A percentile compares a stretch with the other conserved stretches of the same genome.
Conservation (phyloP, 169 alveolate species). For the Cryptosporidium andersoni region DNA sequence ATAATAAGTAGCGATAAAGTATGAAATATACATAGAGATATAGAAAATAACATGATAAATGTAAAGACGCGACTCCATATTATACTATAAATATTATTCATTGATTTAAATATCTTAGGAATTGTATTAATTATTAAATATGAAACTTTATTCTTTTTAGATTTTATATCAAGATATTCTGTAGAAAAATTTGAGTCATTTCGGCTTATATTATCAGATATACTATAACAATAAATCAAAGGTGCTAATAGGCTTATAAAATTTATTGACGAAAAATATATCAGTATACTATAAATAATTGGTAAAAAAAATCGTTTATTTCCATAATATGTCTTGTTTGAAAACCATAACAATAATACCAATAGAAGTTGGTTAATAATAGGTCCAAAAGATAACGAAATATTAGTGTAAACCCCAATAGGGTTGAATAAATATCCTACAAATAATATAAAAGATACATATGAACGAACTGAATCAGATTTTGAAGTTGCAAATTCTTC, state of each 20-base stretch:
- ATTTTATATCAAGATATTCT: too few relatives aligned
- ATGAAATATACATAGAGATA: slow-evolving; percentile 11
- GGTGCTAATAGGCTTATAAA: slow-evolving; percentile 7
- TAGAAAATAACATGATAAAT: neutral
- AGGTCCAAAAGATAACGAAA: slow-evolving; percentile 23
- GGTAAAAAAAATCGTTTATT: slow-evolving; percentile 4
- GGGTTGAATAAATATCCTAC: slow-evolving; percentile 47
- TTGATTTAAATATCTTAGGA: neutral
- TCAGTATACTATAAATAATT: neutral
- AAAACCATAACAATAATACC: slow-evolving; percentile 17
- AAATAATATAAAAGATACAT: neutral
- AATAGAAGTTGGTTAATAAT: slow-evolving; percentile 5
- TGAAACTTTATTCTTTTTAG: neutral
- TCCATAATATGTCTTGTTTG: neutral
- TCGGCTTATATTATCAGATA: neutral
- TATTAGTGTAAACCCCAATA: slow-evolving; percentile 10
- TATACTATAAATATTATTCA: neutral
- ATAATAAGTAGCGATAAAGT: slow-evolving; percentile 13
- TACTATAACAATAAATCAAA: neutral
- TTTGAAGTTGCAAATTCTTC: neutral
- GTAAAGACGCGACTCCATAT: neutral
- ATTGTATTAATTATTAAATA: neutral
- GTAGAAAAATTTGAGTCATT: neutral
- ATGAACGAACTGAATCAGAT: slow-evolving; percentile 1
- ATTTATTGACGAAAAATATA: slow-evolving; percentile 7